Evolutionary conservation across 1,284 basidiomycete species (phyloP).

Genomic region (Porodaedalea pini): DNA sequence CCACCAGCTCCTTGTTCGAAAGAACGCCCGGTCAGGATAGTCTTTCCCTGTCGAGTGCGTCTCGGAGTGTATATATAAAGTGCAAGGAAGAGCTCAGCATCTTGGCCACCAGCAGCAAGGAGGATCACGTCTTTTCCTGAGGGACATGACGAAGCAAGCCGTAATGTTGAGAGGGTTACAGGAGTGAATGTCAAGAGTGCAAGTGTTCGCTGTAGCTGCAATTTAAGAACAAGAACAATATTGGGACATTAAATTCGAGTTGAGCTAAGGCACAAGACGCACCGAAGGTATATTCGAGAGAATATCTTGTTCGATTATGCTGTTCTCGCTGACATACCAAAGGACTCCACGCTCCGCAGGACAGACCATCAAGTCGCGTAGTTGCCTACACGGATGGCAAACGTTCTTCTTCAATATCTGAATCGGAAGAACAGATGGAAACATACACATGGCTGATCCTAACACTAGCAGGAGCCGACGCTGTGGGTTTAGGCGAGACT

Average conservation of each 20-base stretch:
- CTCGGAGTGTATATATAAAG: constrained; percentile 33
- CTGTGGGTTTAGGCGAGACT: constrained; percentile 40
- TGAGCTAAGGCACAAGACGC: background rate
- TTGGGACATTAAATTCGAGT: too few relatives aligned
- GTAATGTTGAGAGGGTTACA: constrained; percentile 65
- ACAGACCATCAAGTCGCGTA: constrained; percentile 73
- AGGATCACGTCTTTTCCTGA: constrained; percentile 53
- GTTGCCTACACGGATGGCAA: constrained; percentile 48
- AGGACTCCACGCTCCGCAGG: constrained; percentile 64
- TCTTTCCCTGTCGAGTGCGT: background rate
- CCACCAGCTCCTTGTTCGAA: background rate
- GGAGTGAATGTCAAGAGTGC: constrained; percentile 58
- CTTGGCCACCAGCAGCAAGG: constrained; percentile 80
- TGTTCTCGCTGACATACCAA: constrained; percentile 54
- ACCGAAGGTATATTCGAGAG: constrained; percentile 33
- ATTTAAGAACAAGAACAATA: background rate
- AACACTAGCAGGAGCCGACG: constrained; percentile 46
- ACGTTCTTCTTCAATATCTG: background rate
- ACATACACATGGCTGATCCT: constrained; percentile 72
- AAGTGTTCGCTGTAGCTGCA: constrained; percentile 28
- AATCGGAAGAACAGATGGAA: constrained; percentile 2
- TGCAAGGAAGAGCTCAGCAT: constrained; percentile 74
- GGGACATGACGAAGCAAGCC: constrained; percentile 34
- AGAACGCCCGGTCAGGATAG: background rate
- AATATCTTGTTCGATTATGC: constrained; percentile 69